Percentiles rank a stretch among this genome's conserved stretches.
Evolutionary conservation across 352 stramenopile species (phyloP).

Genomic region (Globisporangium carolinianum): DNA sequence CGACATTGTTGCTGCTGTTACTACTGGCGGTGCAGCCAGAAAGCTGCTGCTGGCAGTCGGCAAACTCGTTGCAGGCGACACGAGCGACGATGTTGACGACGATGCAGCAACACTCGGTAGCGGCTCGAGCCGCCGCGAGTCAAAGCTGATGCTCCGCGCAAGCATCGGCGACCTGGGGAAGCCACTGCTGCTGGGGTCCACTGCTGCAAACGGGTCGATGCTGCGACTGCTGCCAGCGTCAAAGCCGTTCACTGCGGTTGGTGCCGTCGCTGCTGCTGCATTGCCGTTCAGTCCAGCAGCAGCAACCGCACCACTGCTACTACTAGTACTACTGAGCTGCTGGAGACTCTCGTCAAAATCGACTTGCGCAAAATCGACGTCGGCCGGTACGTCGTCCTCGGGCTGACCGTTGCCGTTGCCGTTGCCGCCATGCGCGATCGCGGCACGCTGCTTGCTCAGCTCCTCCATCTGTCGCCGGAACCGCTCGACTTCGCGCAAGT

Average conservation of each 20-base stretch:
- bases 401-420: conserved; percentile 30
- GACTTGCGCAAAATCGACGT: conserved; percentile 10
- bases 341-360: conserved; percentile 11
- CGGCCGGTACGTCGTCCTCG: conserved; percentile 17
- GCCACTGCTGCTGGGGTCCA: background rate
- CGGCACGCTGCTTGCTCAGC: conserved; percentile 69
- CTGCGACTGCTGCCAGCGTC: background rate
- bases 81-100: background rate
- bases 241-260: too few relatives aligned
- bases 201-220: background rate
- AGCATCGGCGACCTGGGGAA: conserved; percentile 1
- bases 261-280: background rate
- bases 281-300: conserved; percentile 2
- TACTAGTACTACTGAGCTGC: too few relatives aligned
- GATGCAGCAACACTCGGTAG: background rate
- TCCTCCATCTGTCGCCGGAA: conserved; percentile 83
- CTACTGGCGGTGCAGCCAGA: background rate
- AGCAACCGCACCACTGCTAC: too few relatives aligned
- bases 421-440: conserved; percentile 23
- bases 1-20: too few relatives aligned
- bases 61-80: background rate
- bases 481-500: conserved; percentile 75
- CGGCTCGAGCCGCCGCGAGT: conserved; percentile 4
- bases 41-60: background rate
- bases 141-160: conserved; percentile 7